Evolutionary conservation across 805 yeast species (phyloP), one percentile per base, ranked within the genome.

Genomic region (Candida gorgasii): DNA sequence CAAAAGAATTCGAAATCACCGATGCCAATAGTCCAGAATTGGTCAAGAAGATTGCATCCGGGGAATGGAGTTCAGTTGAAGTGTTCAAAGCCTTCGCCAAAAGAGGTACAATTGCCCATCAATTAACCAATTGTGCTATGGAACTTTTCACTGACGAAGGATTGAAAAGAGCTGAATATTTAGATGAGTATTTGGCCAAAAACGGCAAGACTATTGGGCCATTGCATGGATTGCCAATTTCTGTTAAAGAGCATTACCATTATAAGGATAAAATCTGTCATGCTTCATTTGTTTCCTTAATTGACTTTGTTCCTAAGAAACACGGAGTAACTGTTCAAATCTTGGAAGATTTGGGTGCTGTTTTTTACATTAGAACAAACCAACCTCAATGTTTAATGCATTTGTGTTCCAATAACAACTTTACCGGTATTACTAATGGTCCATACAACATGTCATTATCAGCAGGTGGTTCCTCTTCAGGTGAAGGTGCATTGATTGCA

Each of bases 201-300:
- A 59, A 72, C 30, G 83, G 82, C 13, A 68, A 74, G 47, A 59
- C 73, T 1, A 56, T 76, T 28, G 87, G 87, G 16, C 82, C 85
- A 0, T 67, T 82, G 37, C 87, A 82, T 52, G 88, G 88, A 1
- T 61, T 82, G 23, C 88, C 88, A 2, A 62, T 82, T 22, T 78
- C 85, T 1, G 63, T 81, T 42, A 82, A 82, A 48, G 82, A 74
- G 47, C 77, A 72, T 42, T 61, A 64, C 54, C 48, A 53, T 45
- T 67, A 54, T 50, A 58, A 50, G 39, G 65, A 57, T 28, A 65
- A 55, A 38, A 50, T 59, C 46, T 68, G 74, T 16, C 73, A 69
- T 47, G 75, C 63, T 18, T 62, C 69, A 9, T 69, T 58, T 49
- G 76, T 67, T 6, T 59, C 72, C 1, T 45, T 48, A 50, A 49